These are phyloP conservation scores for Zopfia rhizophila DNA, from an alignment of 2,329 filamentous ascomycete genomes.

Conservation along the genomic window DNA sequence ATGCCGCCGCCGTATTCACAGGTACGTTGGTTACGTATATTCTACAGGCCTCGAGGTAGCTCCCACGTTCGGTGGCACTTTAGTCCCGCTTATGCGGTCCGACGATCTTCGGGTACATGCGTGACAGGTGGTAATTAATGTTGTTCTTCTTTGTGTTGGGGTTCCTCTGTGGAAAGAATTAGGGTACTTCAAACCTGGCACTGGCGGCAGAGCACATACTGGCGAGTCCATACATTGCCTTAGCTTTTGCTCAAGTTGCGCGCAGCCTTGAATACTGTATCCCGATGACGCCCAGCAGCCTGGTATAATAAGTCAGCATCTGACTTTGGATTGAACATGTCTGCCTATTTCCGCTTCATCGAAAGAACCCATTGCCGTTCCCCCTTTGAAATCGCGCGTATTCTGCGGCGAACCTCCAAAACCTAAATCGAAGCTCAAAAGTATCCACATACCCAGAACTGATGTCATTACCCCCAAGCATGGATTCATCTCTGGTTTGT, in stretches of 20 bases:
- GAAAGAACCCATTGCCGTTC: slow-evolving; percentile 1
- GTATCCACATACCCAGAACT: slow-evolving; percentile 66
- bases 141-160: slow-evolving; percentile 72
- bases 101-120: slow-evolving; percentile 79
- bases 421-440: background rate
- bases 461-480: slow-evolving; percentile 74
- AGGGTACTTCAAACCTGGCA: background rate
- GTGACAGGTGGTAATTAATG: slow-evolving; percentile 90
- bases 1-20: slow-evolving; percentile 3
- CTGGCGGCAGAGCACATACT: slow-evolving; percentile 58
- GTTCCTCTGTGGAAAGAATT: slow-evolving; percentile 60
- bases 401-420: slow-evolving; percentile 1
- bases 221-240: slow-evolving; percentile 82
- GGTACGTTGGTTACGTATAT: background rate
- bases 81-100: slow-evolving; percentile 74
- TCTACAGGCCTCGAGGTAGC: slow-evolving; percentile 32
- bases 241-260: slow-evolving; percentile 68
- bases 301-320: slow-evolving; percentile 50
- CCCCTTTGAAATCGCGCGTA: slow-evolving; percentile 9
- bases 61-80: background rate
- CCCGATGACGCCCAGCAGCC: slow-evolving; percentile 87
- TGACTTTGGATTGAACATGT: slow-evolving; percentile 5
- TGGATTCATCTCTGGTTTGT: slow-evolving; percentile 70
- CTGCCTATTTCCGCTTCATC: slow-evolving; percentile 3
- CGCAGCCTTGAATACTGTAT: slow-evolving; percentile 71